Percentiles rank a stretch among this genome's conserved stretches.
Conservation (phyloP, 768 basidiomycete species). For the Lactarius psammicola region DNA sequence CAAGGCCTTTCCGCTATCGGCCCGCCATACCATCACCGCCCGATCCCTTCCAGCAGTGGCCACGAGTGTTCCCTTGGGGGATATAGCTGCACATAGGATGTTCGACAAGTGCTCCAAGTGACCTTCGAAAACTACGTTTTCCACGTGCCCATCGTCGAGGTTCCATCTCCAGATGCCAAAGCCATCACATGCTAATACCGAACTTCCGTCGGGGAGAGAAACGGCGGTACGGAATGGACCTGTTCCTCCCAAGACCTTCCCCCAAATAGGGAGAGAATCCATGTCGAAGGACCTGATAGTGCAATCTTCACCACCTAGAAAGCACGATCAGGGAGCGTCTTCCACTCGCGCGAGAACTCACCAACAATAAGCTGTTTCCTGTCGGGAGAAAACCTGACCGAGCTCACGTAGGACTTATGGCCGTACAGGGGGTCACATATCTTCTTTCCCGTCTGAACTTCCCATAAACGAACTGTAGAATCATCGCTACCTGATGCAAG, state of each 20-base stretch:
- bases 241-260: background rate
- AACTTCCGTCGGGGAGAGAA: background rate
- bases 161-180: slow-evolving; percentile 2
- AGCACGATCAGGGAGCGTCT: background rate
- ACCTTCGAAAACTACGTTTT: slow-evolving; percentile 1
- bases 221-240: slow-evolving; percentile 6
- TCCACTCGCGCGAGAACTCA: background rate
- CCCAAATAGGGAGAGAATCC: slow-evolving; percentile 12
- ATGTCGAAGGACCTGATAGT: slow-evolving; percentile 16
- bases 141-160: background rate
- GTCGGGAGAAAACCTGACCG: slow-evolving; percentile 23
- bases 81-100: slow-evolving; percentile 19
- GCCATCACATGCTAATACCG: slow-evolving; percentile 4
- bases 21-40: slow-evolving; percentile 20
- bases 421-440: slow-evolving; percentile 15
- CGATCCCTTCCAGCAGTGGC: slow-evolving; percentile 11
- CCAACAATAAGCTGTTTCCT: slow-evolving; percentile 21
- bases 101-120: background rate
- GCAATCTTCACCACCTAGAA: slow-evolving; percentile 10
- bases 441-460: slow-evolving; percentile 10
- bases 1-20: slow-evolving; percentile 10
- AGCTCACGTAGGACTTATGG: background rate
- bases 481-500: slow-evolving; percentile 18
- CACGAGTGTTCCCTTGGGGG: slow-evolving; percentile 18
- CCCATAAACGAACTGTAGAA: slow-evolving; percentile 16